Percentiles rank a stretch among this genome's conserved stretches.
Evolutionary conservation across 768 basidiomycete genomes (phyloP).

Genomic region (Calvatia gigantea): DNA sequence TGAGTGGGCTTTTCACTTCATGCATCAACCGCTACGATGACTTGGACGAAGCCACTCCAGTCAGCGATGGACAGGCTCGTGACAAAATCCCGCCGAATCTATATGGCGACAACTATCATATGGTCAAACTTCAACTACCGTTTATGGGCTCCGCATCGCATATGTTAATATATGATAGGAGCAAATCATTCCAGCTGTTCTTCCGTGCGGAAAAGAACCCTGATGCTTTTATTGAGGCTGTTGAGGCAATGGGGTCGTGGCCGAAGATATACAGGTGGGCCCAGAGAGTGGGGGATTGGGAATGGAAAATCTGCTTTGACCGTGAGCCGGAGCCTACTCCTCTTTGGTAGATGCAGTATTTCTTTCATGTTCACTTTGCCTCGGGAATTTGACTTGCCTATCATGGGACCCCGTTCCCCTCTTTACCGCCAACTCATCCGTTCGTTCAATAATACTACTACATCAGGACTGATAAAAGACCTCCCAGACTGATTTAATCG

Average conservation of each 20-base stretch:
- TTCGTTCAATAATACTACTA: not conserved
- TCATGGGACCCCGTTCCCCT: not conserved
- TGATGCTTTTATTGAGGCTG: conserved; percentile 17
- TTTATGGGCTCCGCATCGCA: conserved; percentile 12
- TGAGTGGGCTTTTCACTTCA: not conserved
- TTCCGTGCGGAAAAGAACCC: conserved; percentile 22
- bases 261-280: conserved; percentile 15
- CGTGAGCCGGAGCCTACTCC: conserved; percentile 2
- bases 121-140: conserved; percentile 36
- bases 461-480: not conserved
- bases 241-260: conserved; percentile 11
- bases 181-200: conserved; percentile 32
- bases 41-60: conserved; percentile 8
- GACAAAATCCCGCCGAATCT: conserved; percentile 23
- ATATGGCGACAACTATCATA: conserved; percentile 31
- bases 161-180: conserved; percentile 38
- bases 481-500: not conserved
- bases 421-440: not conserved
- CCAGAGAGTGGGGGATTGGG: conserved; percentile 8
- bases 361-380: not conserved
- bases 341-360: conserved; percentile 8
- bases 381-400: not conserved
- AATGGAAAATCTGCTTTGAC: conserved; percentile 16
- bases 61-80: not conserved
- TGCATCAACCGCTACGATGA: conserved; percentile 23